phyloP scores from a whole-genome alignment of 768 basidiomycete species.

The Naganishia friedmannii region DNA sequence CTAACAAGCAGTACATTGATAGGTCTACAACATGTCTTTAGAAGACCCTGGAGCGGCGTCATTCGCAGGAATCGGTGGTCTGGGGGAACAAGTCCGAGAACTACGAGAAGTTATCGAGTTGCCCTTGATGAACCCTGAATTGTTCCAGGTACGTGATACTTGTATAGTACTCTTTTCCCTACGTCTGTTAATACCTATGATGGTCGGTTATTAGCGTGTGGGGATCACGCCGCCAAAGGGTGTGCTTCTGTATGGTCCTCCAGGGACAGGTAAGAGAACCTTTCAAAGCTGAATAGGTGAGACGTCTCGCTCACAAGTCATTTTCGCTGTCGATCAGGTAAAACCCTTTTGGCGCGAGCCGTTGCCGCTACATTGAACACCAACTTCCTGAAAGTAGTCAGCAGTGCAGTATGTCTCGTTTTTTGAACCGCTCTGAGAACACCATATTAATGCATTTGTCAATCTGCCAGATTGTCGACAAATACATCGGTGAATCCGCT shows the following conservation, averaged over 20 bases:
- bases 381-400: slow-evolving; percentile 97
- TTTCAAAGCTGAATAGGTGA: no score
- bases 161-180: not conserved
- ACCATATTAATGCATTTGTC: not conserved
- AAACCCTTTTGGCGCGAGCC: slow-evolving; percentile 87
- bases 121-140: slow-evolving; percentile 86
- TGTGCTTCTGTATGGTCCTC: slow-evolving; percentile 91
- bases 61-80: slow-evolving; percentile 94
- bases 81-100: slow-evolving; percentile 94
- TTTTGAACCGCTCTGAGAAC: not conserved
- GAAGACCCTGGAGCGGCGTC: slow-evolving; percentile 94
- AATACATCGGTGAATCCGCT: slow-evolving; percentile 98
- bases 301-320: not conserved
- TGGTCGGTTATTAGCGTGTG: slow-evolving; percentile 61
- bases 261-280: slow-evolving; percentile 69
- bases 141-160: slow-evolving; percentile 60
- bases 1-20: not conserved
- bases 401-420: slow-evolving; percentile 80
- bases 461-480: slow-evolving; percentile 51
- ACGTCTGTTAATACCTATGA: not conserved
- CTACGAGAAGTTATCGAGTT: slow-evolving; percentile 96
- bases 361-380: slow-evolving; percentile 93
- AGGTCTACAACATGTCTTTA: slow-evolving; percentile 95
- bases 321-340: slow-evolving; percentile 49
- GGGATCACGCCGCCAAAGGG: slow-evolving; percentile 96